Percentiles rank a stretch among this genome's conserved stretches.
Conservation (phyloP, 345 rosid genomes). For the Populus davidiana region DNA sequence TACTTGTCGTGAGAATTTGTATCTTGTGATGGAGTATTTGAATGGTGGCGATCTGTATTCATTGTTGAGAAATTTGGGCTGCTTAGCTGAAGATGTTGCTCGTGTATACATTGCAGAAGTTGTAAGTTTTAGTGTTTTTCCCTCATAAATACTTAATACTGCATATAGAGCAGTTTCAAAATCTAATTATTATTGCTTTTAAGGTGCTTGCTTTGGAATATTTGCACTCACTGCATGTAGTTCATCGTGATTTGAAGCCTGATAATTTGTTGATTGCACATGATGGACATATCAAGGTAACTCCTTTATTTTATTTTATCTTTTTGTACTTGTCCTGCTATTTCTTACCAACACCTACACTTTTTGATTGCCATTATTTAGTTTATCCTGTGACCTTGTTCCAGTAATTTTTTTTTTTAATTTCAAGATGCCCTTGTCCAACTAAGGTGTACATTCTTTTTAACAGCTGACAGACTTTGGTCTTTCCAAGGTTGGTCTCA, state of each 20-base stretch:
- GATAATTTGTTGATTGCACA: slow-evolving; percentile 97
- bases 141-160: not conserved
- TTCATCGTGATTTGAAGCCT: slow-evolving; percentile 99
- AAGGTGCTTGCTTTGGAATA: slow-evolving; percentile 99
- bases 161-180: not conserved
- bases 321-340: not conserved
- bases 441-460: slow-evolving; percentile 11
- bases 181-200: not conserved
- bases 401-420: not conserved
- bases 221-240: slow-evolving; percentile 84
- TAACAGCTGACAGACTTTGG: slow-evolving; percentile 84
- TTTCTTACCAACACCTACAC: not conserved
- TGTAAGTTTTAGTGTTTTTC: slow-evolving; percentile 48
- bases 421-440: not conserved
- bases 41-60: slow-evolving; percentile 99
- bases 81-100: slow-evolving; percentile 96
- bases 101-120: slow-evolving; percentile 99
- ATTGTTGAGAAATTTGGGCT: slow-evolving; percentile 89
- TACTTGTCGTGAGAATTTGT: slow-evolving; percentile 96
- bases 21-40: slow-evolving; percentile 99
- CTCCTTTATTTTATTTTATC: not conserved
- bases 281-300: slow-evolving; percentile 98
- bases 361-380: not conserved
- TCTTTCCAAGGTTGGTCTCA: slow-evolving; percentile 94
- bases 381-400: not conserved